Evolutionary conservation across 306 rosid genomes (phyloP).

Genomic region (Cicer arietinum): DNA sequence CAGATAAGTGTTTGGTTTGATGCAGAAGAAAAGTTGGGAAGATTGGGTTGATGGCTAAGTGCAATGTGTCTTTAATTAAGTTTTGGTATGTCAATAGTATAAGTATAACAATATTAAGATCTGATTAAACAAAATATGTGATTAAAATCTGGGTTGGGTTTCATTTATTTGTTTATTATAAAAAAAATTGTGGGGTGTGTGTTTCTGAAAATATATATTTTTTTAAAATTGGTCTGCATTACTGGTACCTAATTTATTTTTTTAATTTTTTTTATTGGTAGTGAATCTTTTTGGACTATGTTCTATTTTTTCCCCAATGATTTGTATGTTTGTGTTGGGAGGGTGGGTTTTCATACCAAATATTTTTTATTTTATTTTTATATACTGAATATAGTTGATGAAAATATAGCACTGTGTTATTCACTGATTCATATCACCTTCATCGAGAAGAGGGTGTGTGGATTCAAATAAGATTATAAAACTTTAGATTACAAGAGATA

Average conservation of each 20-base stretch:
- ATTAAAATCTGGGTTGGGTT: constrained; percentile 52
- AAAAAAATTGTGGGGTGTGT: constrained; percentile 21
- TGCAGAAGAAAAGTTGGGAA: constrained; percentile 8
- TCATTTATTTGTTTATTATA: constrained; percentile 1
- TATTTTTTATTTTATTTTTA: not conserved
- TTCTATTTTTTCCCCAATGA: not conserved
- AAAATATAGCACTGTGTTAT: not conserved
- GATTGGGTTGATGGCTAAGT: constrained; percentile 38
- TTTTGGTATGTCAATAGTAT: constrained; percentile 9
- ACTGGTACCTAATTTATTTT: constrained; percentile 19
- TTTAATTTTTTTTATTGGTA: not conserved
- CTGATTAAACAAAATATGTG: constrained; percentile 50
- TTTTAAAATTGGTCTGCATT: constrained; percentile 44
- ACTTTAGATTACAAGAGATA: not conserved
- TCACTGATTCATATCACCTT: not conserved
- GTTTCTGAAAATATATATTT: constrained; percentile 48
- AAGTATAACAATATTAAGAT: constrained; percentile 52
- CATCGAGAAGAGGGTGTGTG: no score
- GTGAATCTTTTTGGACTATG: constrained; percentile 12
- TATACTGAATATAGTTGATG: constrained; percentile 27
- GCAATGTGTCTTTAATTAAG: constrained; percentile 42
- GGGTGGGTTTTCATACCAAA: constrained; percentile 7
- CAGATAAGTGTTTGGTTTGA: constrained; percentile 31
- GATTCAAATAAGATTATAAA: no score
- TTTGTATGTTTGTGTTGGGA: not conserved